Conservation (phyloP, 1,284 basidiomycete species). For the Malassezia restricta region DNA sequence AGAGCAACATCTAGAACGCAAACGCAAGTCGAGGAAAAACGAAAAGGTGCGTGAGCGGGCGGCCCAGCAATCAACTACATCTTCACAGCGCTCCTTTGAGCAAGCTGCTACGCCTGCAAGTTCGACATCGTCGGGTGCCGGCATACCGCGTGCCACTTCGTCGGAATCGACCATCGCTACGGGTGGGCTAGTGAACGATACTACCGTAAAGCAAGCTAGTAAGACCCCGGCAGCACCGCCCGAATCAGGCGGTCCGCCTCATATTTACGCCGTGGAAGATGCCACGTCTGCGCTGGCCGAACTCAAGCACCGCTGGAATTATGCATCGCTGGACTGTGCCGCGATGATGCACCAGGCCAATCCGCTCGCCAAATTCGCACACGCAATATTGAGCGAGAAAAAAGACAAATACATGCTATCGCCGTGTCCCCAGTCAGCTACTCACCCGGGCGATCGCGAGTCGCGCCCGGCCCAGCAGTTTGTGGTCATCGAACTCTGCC, state of each 20-base stretch:
- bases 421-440: slow-evolving; percentile 57
- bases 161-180: neutral
- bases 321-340: slow-evolving; percentile 81
- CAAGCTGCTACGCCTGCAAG: neutral
- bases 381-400: slow-evolving; percentile 73
- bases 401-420: slow-evolving; percentile 94
- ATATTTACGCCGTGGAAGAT: slow-evolving; percentile 18
- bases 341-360: slow-evolving; percentile 78
- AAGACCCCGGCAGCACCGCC: neutral
- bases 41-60: slow-evolving; percentile 3
- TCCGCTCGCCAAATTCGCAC: slow-evolving; percentile 67
- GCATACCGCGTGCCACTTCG: neutral
- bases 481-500: slow-evolving; percentile 89
- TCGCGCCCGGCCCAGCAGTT: slow-evolving; percentile 54
- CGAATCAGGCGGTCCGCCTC: neutral
- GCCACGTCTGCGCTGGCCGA: slow-evolving; percentile 21
- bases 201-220: neutral
- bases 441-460: slow-evolving; percentile 3
- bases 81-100: neutral
- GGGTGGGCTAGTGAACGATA: neutral
- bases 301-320: slow-evolving; percentile 60
- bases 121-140: neutral
- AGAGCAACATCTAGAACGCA: slow-evolving; percentile 10
- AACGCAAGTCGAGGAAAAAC: slow-evolving; percentile 6
- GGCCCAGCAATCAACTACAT: neutral